These are phyloP conservation scores for Glomus cerebriforme DNA, from an alignment of 192 early-diverging fungal species.

Conservation along the genomic window DNA sequence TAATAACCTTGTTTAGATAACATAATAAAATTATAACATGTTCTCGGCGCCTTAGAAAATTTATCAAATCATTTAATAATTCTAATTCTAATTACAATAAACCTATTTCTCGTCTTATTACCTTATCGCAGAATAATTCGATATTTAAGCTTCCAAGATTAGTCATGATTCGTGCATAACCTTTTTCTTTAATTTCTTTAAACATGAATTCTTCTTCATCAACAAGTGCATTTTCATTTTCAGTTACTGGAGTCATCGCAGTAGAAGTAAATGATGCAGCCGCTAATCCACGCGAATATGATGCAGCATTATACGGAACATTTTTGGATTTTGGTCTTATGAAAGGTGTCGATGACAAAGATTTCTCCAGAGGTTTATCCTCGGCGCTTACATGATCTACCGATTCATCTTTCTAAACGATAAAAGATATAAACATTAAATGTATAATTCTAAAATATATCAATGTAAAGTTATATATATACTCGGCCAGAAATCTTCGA, in stretches of 20 bases:
- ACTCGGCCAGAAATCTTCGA: slow-evolving; percentile 50
- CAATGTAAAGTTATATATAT: background rate
- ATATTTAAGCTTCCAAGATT: slow-evolving; percentile 82
- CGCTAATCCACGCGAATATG: slow-evolving; percentile 76
- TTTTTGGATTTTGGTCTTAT: slow-evolving; percentile 46
- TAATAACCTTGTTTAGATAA: slow-evolving; percentile 87
- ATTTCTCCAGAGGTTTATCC: slow-evolving; percentile 31
- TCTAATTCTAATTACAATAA: background rate
- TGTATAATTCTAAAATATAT: background rate
- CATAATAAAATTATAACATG: slow-evolving; percentile 93
- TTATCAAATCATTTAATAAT: slow-evolving; percentile 32
- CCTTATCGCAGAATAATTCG: slow-evolving; percentile 77
- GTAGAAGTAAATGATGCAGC: slow-evolving; percentile 90
- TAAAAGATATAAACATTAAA: background rate
- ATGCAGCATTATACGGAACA: slow-evolving; percentile 74
- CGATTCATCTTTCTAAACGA: slow-evolving; percentile 34
- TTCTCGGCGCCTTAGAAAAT: slow-evolving; percentile 68
- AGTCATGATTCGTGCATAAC: slow-evolving; percentile 75
- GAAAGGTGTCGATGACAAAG: background rate
- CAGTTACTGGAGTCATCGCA: slow-evolving; percentile 68
- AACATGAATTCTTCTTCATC: slow-evolving; percentile 91
- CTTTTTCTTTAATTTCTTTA: slow-evolving; percentile 78
- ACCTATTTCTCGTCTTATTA: slow-evolving; percentile 25
- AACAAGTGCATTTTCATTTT: slow-evolving; percentile 68
- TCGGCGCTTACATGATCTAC: slow-evolving; percentile 27